A percentile compares a stretch with the other conserved stretches of the same genome.
These are phyloP conservation scores for Alternaria burnsii DNA, from an alignment of 2,329 filamentous ascomycete genomes.

Conservation along the genomic window DNA sequence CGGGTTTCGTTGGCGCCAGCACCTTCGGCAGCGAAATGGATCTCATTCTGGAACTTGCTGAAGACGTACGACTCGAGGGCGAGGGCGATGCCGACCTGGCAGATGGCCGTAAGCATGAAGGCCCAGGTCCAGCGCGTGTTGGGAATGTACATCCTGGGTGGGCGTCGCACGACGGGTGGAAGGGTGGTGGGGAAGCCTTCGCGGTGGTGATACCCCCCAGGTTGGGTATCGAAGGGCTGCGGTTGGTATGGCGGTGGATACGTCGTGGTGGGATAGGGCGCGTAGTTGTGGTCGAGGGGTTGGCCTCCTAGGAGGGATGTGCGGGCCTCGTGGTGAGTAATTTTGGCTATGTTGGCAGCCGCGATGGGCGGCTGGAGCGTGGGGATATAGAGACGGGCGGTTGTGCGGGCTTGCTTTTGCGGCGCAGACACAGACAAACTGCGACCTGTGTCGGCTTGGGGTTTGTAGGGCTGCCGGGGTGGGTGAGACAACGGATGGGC, in stretches of 20 bases:
- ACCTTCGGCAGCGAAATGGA: constrained; percentile 53
- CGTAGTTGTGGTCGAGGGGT: constrained; percentile 60
- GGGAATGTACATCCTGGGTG: constrained; percentile 73
- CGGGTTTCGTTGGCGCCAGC: constrained; percentile 54
- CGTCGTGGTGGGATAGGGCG: constrained; percentile 49
- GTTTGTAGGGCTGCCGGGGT: constrained; percentile 32
- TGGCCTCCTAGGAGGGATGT: constrained; percentile 68
- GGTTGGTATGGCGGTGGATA: constrained; percentile 53
- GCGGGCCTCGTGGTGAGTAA: constrained; percentile 64
- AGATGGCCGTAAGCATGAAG: constrained; percentile 76
- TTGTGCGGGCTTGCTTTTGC: constrained; percentile 12
- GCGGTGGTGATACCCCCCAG: constrained; percentile 58
- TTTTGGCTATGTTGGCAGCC: constrained; percentile 57
- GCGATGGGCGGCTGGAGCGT: constrained; percentile 45
- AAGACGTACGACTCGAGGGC: constrained; percentile 90
- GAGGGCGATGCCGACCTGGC: constrained; percentile 83
- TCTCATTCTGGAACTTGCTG: constrained; percentile 77
- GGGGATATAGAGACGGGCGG: constrained; percentile 29
- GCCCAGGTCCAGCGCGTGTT: constrained; percentile 87
- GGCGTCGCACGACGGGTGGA: constrained; percentile 46
- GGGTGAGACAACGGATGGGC: constrained; percentile 39
- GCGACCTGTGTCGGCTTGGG: constrained; percentile 24
- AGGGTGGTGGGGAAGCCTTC: constrained; percentile 54
- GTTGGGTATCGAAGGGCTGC: constrained; percentile 56
- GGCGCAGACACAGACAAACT: constrained; percentile 23